Evolutionary conservation across 2,329 filamentous ascomycete genomes (phyloP), one percentile per base, ranked within the genome.

Genomic region (Ophiostoma perfectum): DNA sequence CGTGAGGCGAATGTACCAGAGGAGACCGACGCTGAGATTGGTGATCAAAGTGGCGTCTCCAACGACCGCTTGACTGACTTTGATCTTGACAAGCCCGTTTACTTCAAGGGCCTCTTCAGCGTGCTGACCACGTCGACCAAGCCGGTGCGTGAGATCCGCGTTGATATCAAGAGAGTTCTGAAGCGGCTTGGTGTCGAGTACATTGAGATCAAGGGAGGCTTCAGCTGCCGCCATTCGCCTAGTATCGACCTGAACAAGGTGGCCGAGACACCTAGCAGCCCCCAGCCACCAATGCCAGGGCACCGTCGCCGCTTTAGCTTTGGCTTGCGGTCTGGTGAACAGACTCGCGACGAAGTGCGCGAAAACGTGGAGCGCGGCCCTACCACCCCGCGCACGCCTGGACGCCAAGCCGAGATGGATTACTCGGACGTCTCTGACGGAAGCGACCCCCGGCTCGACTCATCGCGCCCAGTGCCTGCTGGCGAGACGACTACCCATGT

Each of bases 81-180:
- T 5, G 92, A 96, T 73, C 86, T 94, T 70, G 89, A 94, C 67
- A 97, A 97, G 77, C 95, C 95, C 0, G 95, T 98, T 3, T 98
- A 90, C 77, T 85, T 99, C 69, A 99, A 98, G 78, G 95, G 95
- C 4, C 83, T 99, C 18, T 98, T 99, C 80, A 98, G 94, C 74
- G 95, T 98, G 67, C 96, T 92, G 4, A 99, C 95, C 0, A 99
- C 95, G 6, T 97, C 93, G 69, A 95, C 89, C 75, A 96, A 96
- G 76, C 92, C 94, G 0, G 86, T 98, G 11, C 82, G 88, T 0
- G 88, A 92, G 70, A 99, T 99, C 71, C 88, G 94, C 52, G 82
- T 88, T 6, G 95, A 99, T 76, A 91, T 99, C 73, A 96, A 96
- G 75, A 86, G 94, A 65, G 95, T 98, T 2, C 80, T 99, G 66